Evolutionary conservation across 495 filamentous ascomycete genomes (phyloP), one percentile per base, ranked within the genome.

Genomic region (Neurospora sp.): DNA sequence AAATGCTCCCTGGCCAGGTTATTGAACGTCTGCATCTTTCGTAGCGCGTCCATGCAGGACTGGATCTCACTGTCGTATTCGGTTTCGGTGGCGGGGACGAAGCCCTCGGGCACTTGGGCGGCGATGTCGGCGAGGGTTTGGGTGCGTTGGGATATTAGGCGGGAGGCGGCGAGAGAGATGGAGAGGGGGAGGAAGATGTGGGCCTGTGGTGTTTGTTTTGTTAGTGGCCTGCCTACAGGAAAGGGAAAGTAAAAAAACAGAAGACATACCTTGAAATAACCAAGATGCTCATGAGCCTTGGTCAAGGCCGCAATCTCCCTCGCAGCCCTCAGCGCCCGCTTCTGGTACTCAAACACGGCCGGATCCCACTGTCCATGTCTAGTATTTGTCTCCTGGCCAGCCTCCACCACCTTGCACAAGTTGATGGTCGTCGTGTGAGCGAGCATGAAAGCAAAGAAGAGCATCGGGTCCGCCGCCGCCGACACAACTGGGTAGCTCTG

Each of bases 371-470:
- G 53, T 31, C 53, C 53, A 35, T 16, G 35, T 37, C 35, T 37
- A 6, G 0, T 6, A 0, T 5, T 44, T 12, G 2, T 53, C 0
- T 14, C 53, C 37, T 77, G 77, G 68, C 74, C 74, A 1, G 74
- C 61, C 69, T 81, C 79, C 1, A 81, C 72, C 11, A 80, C 76
- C 70, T 81, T 73, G 65, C 80, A 82, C 65, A 85, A 77, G 41
- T 84, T 82, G 31, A 88, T 78, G 0, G 84, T 78, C 0, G 82
- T 79, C 0, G 84, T 80, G 35, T 86, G 85, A 0, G 81, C 85
- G 5, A 87, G 70, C 76, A 86, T 83, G 18, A 83, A 78, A 9
- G 78, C 72, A 42, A 82, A 83, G 22, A 80, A 73, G 20, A 87
- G 76, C 83, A 88, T 83, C 0, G 86, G 82, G 37, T 88, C 84